These are phyloP conservation scores for Pseudocercospora pini-densiflorae DNA, from an alignment of 2,329 filamentous ascomycete species.

Conservation along the genomic window DNA sequence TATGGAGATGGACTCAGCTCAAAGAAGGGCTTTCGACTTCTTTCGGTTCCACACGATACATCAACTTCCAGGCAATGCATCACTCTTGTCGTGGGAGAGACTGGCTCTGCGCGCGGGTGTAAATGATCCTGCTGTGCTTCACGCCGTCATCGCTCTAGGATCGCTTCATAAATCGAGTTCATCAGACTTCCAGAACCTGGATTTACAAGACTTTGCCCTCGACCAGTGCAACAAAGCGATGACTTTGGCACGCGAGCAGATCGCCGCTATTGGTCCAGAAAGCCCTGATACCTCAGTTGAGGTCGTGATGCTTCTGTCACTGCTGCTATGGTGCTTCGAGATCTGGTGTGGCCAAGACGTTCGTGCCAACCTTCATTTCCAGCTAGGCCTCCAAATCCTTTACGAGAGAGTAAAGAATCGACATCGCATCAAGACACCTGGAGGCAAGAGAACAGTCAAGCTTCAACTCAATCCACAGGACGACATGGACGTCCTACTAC, in stretches of 20 bases:
- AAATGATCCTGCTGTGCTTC: slow-evolving; percentile 2
- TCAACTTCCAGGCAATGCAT: slow-evolving; percentile 4
- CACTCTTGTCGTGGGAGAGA: slow-evolving; percentile 7
- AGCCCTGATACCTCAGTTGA: slow-evolving; percentile 2
- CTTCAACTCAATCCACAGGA: slow-evolving; percentile 5
- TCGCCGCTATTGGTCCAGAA: background rate
- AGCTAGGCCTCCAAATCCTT: background rate
- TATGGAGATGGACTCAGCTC: background rate
- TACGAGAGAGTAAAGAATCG: slow-evolving; percentile 7
- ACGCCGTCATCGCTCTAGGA: slow-evolving; percentile 8
- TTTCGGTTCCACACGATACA: slow-evolving; percentile 8
- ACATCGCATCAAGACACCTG: background rate
- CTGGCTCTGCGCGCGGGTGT: background rate
- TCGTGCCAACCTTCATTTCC: slow-evolving; percentile 7
- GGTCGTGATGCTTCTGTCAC: slow-evolving; percentile 9
- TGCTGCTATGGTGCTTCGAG: slow-evolving; percentile 12
- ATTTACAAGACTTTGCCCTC: slow-evolving; percentile 6
- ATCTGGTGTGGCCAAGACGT: slow-evolving; percentile 10
- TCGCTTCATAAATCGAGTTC: background rate
- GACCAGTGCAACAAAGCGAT: slow-evolving; percentile 13
- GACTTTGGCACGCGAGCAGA: slow-evolving; percentile 1
- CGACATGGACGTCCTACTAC: background rate
- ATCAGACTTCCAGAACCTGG: background rate
- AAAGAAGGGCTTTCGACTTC: slow-evolving; percentile 7
- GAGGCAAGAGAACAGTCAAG: background rate